Base-by-base conservation (phyloP, 2,329 filamentous ascomycete species). In the Microsporum canis region DNA sequence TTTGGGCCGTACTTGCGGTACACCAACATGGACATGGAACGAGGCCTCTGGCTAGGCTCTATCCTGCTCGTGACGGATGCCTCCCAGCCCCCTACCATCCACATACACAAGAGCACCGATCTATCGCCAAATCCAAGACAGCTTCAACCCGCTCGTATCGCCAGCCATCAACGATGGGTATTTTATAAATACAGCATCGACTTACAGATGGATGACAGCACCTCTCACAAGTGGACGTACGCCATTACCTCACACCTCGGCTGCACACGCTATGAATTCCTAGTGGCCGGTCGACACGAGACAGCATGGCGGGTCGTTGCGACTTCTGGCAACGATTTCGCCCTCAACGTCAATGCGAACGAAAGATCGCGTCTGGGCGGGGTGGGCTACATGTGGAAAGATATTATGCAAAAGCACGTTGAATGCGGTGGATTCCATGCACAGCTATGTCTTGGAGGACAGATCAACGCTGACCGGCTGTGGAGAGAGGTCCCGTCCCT, bases 301-400 rank as follows among this genome's bases (percentile, higher is more conserved):
- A 89, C 86, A 0, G 91, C 87, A 69, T 99, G 94, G 94, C 87
- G 92, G 29, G 97, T 97, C 72, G 88, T 97, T 67, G 89, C 91
- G 8, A 94, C 96, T 68, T 96, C 91, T 12, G 92, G 92, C 2
- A 97, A 97, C 70, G 94, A 99, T 71, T 99, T 97, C 72, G 88
- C 90, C 0, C 81, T 95, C 33, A 87, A 88, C 65, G 94, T 95
- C 1, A 91, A 86, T 64, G 87, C 91, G 60, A 90, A 88, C 63
- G 94, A 99, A 68, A 84, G 92, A 49, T 84, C 86, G 36, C 89
- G 88, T 68, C 82, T 97, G 1, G 94, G 94, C 34, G 94, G 94
- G 1, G 83, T 95, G 0, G 89, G 91, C 0, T 89, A 94, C 71
- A 95, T 99, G 92, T 99, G 94, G 94, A 97, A 96, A 70, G 94